Percentiles rank a stretch among this genome's conserved stretches.
Conservation (phyloP, 2,329 filamentous ascomycete species). For the Ophiostoma novo-ulmi region DNA sequence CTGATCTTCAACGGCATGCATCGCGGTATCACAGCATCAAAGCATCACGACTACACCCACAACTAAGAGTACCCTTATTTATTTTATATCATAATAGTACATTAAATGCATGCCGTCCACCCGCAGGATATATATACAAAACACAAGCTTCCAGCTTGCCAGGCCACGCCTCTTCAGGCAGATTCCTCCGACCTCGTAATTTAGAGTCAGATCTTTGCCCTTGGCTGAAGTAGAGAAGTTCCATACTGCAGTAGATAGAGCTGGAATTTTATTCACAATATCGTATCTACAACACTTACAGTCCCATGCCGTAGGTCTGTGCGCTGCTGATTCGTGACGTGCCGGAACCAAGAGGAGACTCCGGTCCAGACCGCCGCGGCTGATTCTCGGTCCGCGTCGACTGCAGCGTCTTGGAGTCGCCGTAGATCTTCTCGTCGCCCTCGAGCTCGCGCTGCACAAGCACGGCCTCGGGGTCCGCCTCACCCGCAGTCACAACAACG, state of each 20-base stretch:
- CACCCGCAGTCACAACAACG: conserved; percentile 42
- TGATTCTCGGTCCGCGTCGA: conserved; percentile 28
- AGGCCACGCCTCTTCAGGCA: background rate
- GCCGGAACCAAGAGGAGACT: background rate
- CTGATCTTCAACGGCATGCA: background rate
- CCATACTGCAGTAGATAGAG: too few species aligned
- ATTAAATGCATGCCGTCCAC: conserved; percentile 14
- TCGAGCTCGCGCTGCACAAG: conserved; percentile 45
- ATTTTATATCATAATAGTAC: conserved; percentile 20
- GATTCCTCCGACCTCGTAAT: background rate
- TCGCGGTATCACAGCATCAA: conserved; percentile 17
- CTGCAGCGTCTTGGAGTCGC: conserved; percentile 30
- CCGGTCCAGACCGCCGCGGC: conserved; percentile 12
- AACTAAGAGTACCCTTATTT: conserved; percentile 2
- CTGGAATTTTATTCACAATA: too few species aligned
- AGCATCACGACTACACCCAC: background rate
- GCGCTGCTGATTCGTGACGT: conserved; percentile 34
- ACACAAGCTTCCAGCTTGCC: conserved; percentile 12
- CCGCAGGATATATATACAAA: conserved; percentile 20
- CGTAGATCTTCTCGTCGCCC: conserved; percentile 35
- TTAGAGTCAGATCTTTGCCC: background rate
- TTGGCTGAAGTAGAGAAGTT: too few species aligned
- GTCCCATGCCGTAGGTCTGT: conserved; percentile 37
- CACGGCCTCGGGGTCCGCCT: conserved; percentile 37
- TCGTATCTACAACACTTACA: background rate